phyloP scores from a whole-genome alignment of 2,329 filamentous ascomycete species.

The Parasarocladium wereldwijsianum region DNA sequence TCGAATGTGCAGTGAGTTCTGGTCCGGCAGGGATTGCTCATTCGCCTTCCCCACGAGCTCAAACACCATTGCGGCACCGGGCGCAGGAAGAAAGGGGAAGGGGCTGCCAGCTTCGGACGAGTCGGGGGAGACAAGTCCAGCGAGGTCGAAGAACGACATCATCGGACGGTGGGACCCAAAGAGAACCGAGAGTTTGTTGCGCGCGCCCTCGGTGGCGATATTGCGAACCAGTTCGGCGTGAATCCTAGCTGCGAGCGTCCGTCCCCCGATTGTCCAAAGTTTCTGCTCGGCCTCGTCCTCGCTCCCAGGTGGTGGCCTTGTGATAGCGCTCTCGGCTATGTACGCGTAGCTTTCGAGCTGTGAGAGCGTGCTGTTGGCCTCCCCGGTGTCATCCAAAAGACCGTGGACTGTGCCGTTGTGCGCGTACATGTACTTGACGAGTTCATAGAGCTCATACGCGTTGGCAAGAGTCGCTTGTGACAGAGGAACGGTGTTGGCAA shows the following conservation, averaged over 20 bases:
- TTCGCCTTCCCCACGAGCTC: conserved; percentile 35
- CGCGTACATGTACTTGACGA: conserved; percentile 35
- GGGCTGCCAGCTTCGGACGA: conserved; percentile 29
- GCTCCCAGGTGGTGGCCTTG: conserved; percentile 3
- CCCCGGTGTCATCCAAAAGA: conserved; percentile 21
- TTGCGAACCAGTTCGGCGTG: conserved; percentile 25
- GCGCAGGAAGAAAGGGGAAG: conserved; percentile 37
- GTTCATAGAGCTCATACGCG: conserved; percentile 39
- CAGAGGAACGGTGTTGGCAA: conserved; percentile 22
- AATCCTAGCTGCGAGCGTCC: conserved; percentile 32
- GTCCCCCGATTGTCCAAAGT: conserved; percentile 35
- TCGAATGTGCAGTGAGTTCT: conserved; percentile 32
- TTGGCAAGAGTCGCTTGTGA: conserved; percentile 26
- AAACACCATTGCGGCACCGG: conserved; percentile 62
- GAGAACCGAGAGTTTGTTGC: conserved; percentile 34
- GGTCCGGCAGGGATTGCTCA: conserved; percentile 11
- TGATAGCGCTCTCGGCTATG: conserved; percentile 43
- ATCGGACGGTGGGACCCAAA: conserved; percentile 41
- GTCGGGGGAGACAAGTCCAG: conserved; percentile 28
- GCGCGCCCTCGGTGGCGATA: conserved; percentile 21
- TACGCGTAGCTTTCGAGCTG: conserved; percentile 48
- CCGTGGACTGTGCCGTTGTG: conserved; percentile 31
- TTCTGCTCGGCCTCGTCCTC: conserved; percentile 18
- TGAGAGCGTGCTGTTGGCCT: conserved; percentile 19
- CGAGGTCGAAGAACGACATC: conserved; percentile 37